Base-by-base conservation (phyloP, 2,329 filamentous ascomycete genomes). In the Fusarium sp. region DNA sequence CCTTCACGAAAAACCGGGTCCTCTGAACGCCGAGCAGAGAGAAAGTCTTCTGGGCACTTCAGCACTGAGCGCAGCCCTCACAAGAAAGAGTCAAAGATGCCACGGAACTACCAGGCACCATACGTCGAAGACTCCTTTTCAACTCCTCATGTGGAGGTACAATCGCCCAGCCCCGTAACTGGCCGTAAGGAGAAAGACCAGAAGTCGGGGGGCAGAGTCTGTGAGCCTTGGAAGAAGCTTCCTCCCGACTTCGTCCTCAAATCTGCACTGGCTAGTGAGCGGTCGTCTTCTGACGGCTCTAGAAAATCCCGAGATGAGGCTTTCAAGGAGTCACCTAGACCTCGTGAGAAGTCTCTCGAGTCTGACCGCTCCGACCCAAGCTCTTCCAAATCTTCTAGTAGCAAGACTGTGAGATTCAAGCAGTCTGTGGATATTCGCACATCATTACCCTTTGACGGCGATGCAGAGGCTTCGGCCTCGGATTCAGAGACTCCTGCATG, bases 361-460 rank as follows among this genome's bases (percentile, higher is more conserved):
- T 71, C 72, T 20, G 65, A 72, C 4, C 24, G 66, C 20, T 74
- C 71, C n/a, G 59, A 62, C 1, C 65, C 67, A 35, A 65, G 56
- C n/a, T 74, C 72, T 6, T 40, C 62, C 3, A 74, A 68, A 43
- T 73, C 72, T 14, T 66, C 68, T 4, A 51, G 64, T 14, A 73
- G 67, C 60, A 75, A 75, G 45, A 74, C 70, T 17, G 70, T 75
- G 8, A 71, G 71, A 17, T 75, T 76, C 61, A 71, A 67, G 30
- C 41, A 68, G 10, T 65, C 62, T 11, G 64, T 73, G 6, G 58
- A 74, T 10, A 65, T 68, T 39, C 66, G 65, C 35, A 56, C 60
- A 15, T 46, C 70, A 8, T 47, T 62, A 17, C 54, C 60, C 5
- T 54, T 58, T 17, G 53, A 56, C 6, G 44, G 41, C 17, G 58